Evolutionary conservation across 2,329 filamentous ascomycete genomes (phyloP), one percentile per base, ranked within the genome.

Genomic region (Neocucurbitaria cava): DNA sequence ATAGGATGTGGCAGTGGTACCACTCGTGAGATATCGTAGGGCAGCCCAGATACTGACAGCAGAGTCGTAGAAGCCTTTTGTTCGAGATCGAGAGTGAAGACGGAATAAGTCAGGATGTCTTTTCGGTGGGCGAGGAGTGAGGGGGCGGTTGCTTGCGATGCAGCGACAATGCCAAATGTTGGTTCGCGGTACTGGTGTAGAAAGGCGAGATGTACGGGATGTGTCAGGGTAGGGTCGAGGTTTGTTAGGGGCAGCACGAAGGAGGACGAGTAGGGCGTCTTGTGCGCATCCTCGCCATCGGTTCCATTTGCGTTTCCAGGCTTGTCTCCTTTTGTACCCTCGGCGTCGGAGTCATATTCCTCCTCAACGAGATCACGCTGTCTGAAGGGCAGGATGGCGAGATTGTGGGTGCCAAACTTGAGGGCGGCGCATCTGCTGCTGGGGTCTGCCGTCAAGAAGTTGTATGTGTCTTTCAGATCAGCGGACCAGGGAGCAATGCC

Each of bases 171-270:
- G 52, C 94, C 95, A 78, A 99, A 96, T 0, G 95, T 99, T 11
- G 95, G 94, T 77, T 98, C 95, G 75, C 95, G 89, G 77, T 99
- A 99, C 79, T 98, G 94, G 82, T 98, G 87, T 62, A 99, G 81
- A 76, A 99, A 99, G 50, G 91, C 89, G 70, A 99, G 86, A 72
- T 96, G 91, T 69, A 97, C 87, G 44, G 94, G 92, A 76, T 96
- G 90, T 56, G 94, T 87, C 65, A 99, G 83, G 60, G 85, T 87
- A 59, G 93, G 90, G 76, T 98, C 94, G 77, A 99, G 84, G 69
- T 92, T 87, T 48, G 93, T 92, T 62, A 98, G 83, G 60, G 92
- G 90, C 61, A 99, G 84, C 61, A 98, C 94, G 80, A 98, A 99
- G 52, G 95, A 98, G 30, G 92, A 85, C 67, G 87, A 85, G 82